A percentile compares a stretch with the other conserved stretches of the same genome.
Evolutionary conservation across 441 rosid species (phyloP).

Genomic region (Biscutella laevigata): DNA sequence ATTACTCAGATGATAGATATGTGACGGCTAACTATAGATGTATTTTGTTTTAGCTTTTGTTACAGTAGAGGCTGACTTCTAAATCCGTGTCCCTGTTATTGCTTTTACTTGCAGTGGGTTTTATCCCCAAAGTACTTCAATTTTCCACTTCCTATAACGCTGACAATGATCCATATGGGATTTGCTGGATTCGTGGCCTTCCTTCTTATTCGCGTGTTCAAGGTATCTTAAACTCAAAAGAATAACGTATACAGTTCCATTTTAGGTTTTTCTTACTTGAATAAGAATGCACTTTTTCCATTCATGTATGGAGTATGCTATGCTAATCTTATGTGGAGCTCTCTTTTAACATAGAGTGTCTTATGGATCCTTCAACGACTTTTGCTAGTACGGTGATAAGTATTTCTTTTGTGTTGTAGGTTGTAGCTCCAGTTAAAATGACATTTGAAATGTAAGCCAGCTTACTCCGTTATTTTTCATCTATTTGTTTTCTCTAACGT

Average conservation of each 20-base stretch:
- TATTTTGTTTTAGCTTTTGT: constrained; percentile 5
- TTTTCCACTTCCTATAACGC: constrained; percentile 85
- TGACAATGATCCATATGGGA: constrained; percentile 98
- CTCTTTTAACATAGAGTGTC: not conserved
- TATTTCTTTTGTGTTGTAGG: constrained; percentile 40
- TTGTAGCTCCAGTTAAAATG: constrained; percentile 96
- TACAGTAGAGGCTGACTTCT: not conserved
- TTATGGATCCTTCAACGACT: not conserved
- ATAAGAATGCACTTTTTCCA: not conserved
- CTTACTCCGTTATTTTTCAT: constrained; percentile 3
- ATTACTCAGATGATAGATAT: not conserved
- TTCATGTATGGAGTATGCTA: not conserved
- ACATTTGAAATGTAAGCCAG: constrained; percentile 86
- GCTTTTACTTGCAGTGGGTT: constrained; percentile 73
- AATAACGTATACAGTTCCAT: not conserved
- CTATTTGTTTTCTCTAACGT: not conserved
- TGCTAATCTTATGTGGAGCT: not conserved
- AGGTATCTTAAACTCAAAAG: constrained; percentile 36
- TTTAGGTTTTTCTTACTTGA: not conserved
- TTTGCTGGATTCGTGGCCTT: constrained; percentile 81
- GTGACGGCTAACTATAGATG: not conserved
- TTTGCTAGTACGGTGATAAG: constrained; percentile 11
- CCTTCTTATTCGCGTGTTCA: constrained; percentile 86
- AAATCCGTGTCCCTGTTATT: not conserved
- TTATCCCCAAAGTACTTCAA: constrained; percentile 91